Percentiles rank a stretch among this genome's conserved stretches.
Conservation (phyloP, 108 stramenopile species). For the Aurantiochytrium sp. region DNA sequence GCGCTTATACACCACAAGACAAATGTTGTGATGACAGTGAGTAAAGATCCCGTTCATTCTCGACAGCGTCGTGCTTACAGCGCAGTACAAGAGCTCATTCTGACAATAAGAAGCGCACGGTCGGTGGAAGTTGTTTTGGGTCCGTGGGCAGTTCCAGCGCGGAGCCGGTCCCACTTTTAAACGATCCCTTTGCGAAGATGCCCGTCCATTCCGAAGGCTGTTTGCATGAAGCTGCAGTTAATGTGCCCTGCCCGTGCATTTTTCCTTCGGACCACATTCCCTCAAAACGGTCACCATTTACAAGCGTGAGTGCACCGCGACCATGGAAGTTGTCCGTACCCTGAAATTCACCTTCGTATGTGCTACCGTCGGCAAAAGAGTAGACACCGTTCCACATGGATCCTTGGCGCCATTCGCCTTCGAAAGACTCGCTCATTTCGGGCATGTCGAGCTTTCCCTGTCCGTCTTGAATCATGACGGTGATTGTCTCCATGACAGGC, state of each 20-base stretch:
- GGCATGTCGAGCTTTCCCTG: background rate
- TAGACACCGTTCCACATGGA: background rate
- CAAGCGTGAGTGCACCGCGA: background rate
- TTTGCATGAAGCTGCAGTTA: background rate
- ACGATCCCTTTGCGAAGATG: background rate
- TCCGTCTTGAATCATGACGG: background rate
- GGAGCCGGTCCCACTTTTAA: background rate
- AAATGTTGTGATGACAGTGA: too few relatives aligned
- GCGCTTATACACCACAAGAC: too few relatives aligned
- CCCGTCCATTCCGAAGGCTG: background rate
- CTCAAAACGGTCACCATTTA: background rate
- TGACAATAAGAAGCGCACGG: background rate
- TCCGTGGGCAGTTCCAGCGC: background rate
- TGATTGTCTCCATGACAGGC: background rate
- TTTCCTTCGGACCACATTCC: background rate
- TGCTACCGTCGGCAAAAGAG: background rate
- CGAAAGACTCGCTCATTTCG: background rate
- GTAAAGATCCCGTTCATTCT: too few relatives aligned
- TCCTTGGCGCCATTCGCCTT: background rate
- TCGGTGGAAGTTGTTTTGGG: background rate
- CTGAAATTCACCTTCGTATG: background rate
- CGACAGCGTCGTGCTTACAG: background rate
- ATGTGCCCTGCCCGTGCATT: background rate
- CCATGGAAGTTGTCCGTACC: background rate
- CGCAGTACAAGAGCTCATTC: background rate